Conservation (phyloP, 257 asterid species). For the Vinca minor region DNA sequence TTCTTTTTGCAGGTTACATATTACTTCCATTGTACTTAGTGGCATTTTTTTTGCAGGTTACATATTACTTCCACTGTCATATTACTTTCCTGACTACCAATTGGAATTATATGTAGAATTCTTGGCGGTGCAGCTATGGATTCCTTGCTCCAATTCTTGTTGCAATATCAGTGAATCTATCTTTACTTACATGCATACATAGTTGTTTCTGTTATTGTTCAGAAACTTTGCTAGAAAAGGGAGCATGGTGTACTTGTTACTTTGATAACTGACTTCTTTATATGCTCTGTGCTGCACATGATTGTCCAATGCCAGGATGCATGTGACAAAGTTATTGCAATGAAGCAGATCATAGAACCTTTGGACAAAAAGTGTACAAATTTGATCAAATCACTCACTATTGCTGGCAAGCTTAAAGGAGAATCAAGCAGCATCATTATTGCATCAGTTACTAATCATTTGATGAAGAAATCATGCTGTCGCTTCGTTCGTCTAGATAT, state of each 20-base stretch:
- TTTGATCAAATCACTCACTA: conserved; percentile 40
- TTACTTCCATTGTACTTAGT: too few relatives aligned
- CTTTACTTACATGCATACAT: too few relatives aligned
- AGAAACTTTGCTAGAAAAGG: background rate
- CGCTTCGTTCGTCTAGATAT: conserved; percentile 46
- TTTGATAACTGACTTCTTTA: background rate
- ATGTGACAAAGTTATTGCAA: conserved; percentile 36
- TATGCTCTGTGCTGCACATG: background rate
- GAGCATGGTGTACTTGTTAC: background rate
- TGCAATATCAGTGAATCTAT: too few relatives aligned
- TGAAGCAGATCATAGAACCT: conserved; percentile 48
- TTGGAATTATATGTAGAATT: too few relatives aligned
- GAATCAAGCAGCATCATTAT: conserved; percentile 45
- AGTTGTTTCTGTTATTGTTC: background rate
- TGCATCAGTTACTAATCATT: conserved; percentile 39
- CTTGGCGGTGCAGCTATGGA: too few relatives aligned
- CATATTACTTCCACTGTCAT: too few relatives aligned
- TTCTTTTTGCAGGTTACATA: too few relatives aligned
- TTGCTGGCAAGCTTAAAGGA: conserved; percentile 45
- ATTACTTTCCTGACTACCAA: too few relatives aligned
- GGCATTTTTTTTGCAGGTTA: too few relatives aligned
- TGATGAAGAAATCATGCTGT: conserved; percentile 40
- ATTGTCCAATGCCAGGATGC: conserved; percentile 30
- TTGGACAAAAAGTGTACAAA: conserved; percentile 39
- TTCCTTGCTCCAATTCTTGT: too few relatives aligned